Evolutionary conservation across 176 grass and related monocot species (phyloP).

Genomic region (Otatea glauca): DNA sequence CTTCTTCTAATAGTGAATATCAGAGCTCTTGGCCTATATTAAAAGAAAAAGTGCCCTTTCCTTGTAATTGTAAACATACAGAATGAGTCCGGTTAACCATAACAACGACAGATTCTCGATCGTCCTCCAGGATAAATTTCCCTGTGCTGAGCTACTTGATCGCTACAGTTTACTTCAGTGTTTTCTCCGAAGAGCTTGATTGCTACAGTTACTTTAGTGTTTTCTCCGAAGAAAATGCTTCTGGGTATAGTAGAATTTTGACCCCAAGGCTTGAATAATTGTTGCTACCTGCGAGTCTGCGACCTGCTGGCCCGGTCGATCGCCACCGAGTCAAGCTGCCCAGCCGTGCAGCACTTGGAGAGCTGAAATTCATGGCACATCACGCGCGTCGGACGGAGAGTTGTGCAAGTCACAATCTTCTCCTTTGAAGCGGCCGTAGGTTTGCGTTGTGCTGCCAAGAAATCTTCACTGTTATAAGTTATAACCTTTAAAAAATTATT

Average conservation of each 20-base stretch:
- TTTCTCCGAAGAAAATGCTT: conserved; percentile 16
- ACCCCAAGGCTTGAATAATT: background rate
- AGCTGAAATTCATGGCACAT: background rate
- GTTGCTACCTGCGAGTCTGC: background rate
- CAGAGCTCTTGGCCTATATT: no score
- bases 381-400: background rate
- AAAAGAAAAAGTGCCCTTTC: no score
- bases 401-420: conserved; percentile 37
- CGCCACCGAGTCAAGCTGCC: conserved; percentile 14
- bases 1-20: no score
- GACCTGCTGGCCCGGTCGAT: background rate
- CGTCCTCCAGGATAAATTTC: background rate
- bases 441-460: background rate
- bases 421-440: conserved; percentile 25
- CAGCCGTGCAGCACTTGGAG: conserved; percentile 6
- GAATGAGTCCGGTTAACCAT: background rate
- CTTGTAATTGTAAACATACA: no score
- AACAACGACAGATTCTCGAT: conserved; percentile 28
- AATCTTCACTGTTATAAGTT: no score
- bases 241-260: background rate
- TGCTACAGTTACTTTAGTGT: background rate
- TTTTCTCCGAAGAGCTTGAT: conserved; percentile 9
- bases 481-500: no score
- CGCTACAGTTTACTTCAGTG: background rate
- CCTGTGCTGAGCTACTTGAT: background rate